A percentile compares a stretch with the other conserved stretches of the same genome.
phyloP scores from a whole-genome alignment of 2,329 filamentous ascomycete genomes.

The Aspergillus glaucus region DNA sequence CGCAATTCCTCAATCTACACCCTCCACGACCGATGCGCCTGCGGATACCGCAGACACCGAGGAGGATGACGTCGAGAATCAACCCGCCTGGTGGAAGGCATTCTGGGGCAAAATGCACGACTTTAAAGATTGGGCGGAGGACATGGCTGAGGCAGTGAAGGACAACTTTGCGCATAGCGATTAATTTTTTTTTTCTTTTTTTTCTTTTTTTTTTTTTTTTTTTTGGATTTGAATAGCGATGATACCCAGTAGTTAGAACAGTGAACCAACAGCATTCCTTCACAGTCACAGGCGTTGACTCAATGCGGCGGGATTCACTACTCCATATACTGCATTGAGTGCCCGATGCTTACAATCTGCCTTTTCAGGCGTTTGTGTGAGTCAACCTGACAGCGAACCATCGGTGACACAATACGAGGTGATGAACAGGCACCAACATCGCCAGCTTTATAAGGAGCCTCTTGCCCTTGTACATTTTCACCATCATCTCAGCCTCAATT shows the following conservation, averaged over 20 bases:
- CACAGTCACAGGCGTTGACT: not conserved
- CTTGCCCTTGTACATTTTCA: not conserved
- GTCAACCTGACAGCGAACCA: not conserved
- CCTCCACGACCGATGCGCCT: conserved; percentile 3
- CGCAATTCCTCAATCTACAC: conserved; percentile 1
- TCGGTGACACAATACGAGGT: no score
- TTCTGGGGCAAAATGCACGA: conserved; percentile 30
- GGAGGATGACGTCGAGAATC: conserved; percentile 15
- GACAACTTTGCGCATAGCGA: conserved; percentile 18
- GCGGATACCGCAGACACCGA: conserved; percentile 10
- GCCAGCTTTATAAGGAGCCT: no score
- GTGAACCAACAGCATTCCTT: not conserved
- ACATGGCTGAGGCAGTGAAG: conserved; percentile 24
- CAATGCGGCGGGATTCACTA: not conserved
- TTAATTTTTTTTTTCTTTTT: not conserved
- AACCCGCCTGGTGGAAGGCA: conserved; percentile 25
- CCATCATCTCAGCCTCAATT: not conserved
- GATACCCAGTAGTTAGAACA: not conserved
- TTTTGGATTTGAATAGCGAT: not conserved
- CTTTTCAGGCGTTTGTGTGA: not conserved
- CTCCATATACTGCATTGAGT: not conserved
- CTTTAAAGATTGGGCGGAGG: conserved; percentile 30
- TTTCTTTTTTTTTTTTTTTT: not conserved
- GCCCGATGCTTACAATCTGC: not conserved
- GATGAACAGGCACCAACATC: no score